phyloP scores from a whole-genome alignment of 805 yeast genomes.

The Blastobotrys attinorum region DNA sequence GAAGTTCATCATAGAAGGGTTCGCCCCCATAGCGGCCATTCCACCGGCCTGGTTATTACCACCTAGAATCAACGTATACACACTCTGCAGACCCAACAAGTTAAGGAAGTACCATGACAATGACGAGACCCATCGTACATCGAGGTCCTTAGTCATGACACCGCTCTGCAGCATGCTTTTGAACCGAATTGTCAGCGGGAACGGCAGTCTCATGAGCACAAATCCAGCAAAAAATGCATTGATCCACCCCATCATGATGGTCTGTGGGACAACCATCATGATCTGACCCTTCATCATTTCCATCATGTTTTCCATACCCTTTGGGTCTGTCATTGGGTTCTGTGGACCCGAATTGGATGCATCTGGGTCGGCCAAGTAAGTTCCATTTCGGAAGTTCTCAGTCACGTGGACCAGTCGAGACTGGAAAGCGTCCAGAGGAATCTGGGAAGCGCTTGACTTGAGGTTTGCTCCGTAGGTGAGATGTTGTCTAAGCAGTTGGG shows the following conservation, averaged over 20 bases:
- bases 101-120: constrained; percentile 95
- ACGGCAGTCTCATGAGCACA: constrained; percentile 80
- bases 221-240: constrained; percentile 89
- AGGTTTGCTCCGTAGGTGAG: constrained; percentile 53
- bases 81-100: constrained; percentile 72
- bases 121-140: constrained; percentile 86
- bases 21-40: constrained; percentile 21
- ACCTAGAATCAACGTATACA: constrained; percentile 62
- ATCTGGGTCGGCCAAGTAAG: constrained; percentile 46
- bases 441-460: constrained; percentile 43
- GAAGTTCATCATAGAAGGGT: constrained; percentile 41
- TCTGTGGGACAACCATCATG: constrained; percentile 83
- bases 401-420: constrained; percentile 43
- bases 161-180: constrained; percentile 90
- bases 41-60: constrained; percentile 29
- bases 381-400: constrained; percentile 43
- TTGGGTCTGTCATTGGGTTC: constrained; percentile 69
- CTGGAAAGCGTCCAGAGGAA: constrained; percentile 47
- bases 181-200: constrained; percentile 82
- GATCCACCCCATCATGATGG: constrained; percentile 93
- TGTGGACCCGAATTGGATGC: constrained; percentile 28
- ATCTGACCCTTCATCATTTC: constrained; percentile 73
- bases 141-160: constrained; percentile 72
- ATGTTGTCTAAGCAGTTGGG: constrained; percentile 36
- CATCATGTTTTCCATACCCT: constrained; percentile 62